These are phyloP conservation scores for Bretschneidera sinensis DNA, from an alignment of 345 rosid species.

Conservation along the genomic window DNA sequence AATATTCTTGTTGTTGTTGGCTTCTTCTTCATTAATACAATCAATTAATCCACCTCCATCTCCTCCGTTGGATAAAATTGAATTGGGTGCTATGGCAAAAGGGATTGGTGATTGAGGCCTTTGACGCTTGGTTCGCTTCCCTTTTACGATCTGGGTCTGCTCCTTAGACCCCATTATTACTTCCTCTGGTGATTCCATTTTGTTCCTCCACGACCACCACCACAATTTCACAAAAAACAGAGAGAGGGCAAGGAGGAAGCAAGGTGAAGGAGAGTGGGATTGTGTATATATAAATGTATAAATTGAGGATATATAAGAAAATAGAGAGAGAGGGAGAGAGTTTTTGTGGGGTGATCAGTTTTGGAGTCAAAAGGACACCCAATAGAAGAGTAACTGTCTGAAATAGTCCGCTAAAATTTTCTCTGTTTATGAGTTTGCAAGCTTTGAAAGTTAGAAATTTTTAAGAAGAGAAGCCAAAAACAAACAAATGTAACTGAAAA, in stretches of 20 bases:
- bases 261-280: too few species aligned
- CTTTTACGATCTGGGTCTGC: constrained; percentile 46
- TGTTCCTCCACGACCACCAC: constrained; percentile 7
- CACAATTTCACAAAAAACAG: too few species aligned
- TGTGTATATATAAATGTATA: too few species aligned
- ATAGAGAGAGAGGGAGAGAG: constrained; percentile 14
- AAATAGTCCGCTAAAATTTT: too few species aligned
- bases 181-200: constrained; percentile 46
- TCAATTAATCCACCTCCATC: constrained; percentile 7
- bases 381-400: constrained; percentile 32
- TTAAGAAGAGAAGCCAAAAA: constrained; percentile 11
- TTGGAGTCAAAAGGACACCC: constrained; percentile 26
- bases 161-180: constrained; percentile 27
- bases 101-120: constrained; percentile 60
- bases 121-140: constrained; percentile 76
- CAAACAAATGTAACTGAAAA: constrained; percentile 38
- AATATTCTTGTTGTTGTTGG: constrained; percentile 14
- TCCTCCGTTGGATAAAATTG: constrained; percentile 26
- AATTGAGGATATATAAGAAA: constrained; percentile 14
- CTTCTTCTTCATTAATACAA: constrained; percentile 6
- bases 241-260: too few species aligned
- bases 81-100: constrained; percentile 32
- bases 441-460: not conserved
- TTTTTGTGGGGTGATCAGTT: constrained; percentile 23
- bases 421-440: not conserved